Evolutionary conservation across 768 basidiomycete species (phyloP).

Genomic region (Stropharia rugosoannulata): DNA sequence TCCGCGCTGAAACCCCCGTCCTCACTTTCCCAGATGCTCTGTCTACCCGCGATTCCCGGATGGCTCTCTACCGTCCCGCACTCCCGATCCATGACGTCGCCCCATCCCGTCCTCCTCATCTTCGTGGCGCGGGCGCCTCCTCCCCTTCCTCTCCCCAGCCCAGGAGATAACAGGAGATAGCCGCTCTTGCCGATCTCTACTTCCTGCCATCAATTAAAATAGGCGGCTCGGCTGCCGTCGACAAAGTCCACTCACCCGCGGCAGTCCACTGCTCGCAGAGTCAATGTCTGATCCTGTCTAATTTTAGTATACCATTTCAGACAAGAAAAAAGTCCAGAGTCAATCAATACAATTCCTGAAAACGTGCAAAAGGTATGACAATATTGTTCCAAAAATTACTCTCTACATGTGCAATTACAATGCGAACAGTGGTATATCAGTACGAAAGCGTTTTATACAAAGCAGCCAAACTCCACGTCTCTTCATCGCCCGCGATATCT

Average conservation of each 20-base stretch:
- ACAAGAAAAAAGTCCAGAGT: neutral
- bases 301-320: neutral
- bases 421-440: slow-evolving; percentile 16
- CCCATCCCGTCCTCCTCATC: neutral
- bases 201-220: neutral
- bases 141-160: neutral
- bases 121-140: neutral
- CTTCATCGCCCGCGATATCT: neutral
- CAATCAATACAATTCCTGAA: neutral
- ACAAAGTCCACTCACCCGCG: slow-evolving; percentile 3
- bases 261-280: neutral
- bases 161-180: slow-evolving; percentile 9
- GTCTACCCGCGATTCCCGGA: too few species aligned
- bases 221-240: slow-evolving; percentile 4
- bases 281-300: slow-evolving; percentile 4
- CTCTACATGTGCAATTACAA: slow-evolving; percentile 18
- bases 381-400: slow-evolving; percentile 10
- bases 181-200: slow-evolving; percentile 8
- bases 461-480: neutral
- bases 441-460: slow-evolving; percentile 9
- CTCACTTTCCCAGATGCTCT: too few species aligned
- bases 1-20: too few species aligned
- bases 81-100: slow-evolving; percentile 6
- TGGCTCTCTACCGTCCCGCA: too few species aligned
- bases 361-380: slow-evolving; percentile 1